Base-by-base conservation (phyloP, 2,329 filamentous ascomycete species). In the Apiospora sp. region DNA sequence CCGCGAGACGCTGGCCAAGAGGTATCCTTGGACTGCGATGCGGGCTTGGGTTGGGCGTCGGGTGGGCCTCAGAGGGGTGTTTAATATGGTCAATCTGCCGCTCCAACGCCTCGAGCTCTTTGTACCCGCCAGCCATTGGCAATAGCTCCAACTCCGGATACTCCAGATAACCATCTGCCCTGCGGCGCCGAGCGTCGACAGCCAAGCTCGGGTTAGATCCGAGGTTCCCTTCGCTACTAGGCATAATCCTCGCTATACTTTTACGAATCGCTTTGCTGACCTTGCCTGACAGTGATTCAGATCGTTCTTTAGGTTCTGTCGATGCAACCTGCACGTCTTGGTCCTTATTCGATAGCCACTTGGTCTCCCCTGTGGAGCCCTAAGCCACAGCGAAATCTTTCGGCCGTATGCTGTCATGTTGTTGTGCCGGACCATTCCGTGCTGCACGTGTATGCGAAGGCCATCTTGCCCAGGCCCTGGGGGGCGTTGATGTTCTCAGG, bases 101-200 rank as follows among this genome's bases (percentile, higher is more conserved):
- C 71, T 80, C 79, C 7, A 82, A 73, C 43, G 80, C 80, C 61
- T 81, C 75, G 5, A 82, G 69, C 58, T 82, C 81, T 70, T 77
- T 76, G 69, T 79, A 81, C 0, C 79, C 77, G 22, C 75, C 77
- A n/a, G 76, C 75, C 58, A 77, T 79, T 8, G 81, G 80, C 51
- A 81, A 76, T 48, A 82, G 77, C 71, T 83, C 80, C 10, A 83
- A 78, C 68, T 82, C 81, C 0, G 81, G 81, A n/a, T 82, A 82
- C 67, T 82, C 81, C 10, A 82, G 72, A 71, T 77, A 48, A 22
- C 75, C 71, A 24, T 74, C 34, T 54, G 13, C 69, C 24, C 34
- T 41, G 13, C 34, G 22, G 16, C 22, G 30, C 10, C 10, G 34
- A 6, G 34, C 19, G 13, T n/a, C 34, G 8, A n/a, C 58, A n/a